Conservation (phyloP, 2,329 filamentous ascomycete genomes). For the Zarea fungicola region DNA sequence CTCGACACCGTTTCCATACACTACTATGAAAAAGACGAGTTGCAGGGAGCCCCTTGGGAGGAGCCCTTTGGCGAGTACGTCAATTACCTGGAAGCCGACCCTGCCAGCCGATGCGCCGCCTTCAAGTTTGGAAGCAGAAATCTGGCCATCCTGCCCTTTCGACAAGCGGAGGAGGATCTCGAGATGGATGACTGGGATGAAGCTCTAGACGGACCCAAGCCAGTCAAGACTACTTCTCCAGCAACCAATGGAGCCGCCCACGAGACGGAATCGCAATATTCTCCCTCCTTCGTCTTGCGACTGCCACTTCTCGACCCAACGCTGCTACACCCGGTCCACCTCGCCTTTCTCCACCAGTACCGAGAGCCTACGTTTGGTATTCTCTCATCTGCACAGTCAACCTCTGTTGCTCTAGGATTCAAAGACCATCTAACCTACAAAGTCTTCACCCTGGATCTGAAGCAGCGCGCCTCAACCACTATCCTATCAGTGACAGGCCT, state of each 20-base stretch:
- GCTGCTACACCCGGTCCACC: constrained; percentile 81
- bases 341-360: constrained; percentile 94
- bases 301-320: constrained; percentile 83
- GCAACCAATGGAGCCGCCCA: constrained; percentile 31
- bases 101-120: constrained; percentile 86
- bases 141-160: constrained; percentile 89
- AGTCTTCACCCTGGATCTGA: constrained; percentile 90
- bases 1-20: constrained; percentile 91
- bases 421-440: constrained; percentile 86
- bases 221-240: constrained; percentile 39
- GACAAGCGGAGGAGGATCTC: constrained; percentile 78
- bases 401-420: constrained; percentile 72
- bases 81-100: constrained; percentile 82
- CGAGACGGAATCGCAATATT: constrained; percentile 63
- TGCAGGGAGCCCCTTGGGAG: constrained; percentile 77
- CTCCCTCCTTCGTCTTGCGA: constrained; percentile 87
- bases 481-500: constrained; percentile 81
- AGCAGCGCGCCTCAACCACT: constrained; percentile 88
- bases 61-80: constrained; percentile 67
- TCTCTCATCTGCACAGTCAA: constrained; percentile 68
- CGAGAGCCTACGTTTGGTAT: constrained; percentile 96
- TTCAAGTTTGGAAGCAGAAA: constrained; percentile 87
- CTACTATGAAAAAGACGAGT: constrained; percentile 94
- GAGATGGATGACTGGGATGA: constrained; percentile 90
- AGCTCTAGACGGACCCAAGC: constrained; percentile 65